A percentile compares a stretch with the other conserved stretches of the same genome.
phyloP scores from a whole-genome alignment of 148 eudicot species.

The Mesembryanthemum crystallinum region DNA sequence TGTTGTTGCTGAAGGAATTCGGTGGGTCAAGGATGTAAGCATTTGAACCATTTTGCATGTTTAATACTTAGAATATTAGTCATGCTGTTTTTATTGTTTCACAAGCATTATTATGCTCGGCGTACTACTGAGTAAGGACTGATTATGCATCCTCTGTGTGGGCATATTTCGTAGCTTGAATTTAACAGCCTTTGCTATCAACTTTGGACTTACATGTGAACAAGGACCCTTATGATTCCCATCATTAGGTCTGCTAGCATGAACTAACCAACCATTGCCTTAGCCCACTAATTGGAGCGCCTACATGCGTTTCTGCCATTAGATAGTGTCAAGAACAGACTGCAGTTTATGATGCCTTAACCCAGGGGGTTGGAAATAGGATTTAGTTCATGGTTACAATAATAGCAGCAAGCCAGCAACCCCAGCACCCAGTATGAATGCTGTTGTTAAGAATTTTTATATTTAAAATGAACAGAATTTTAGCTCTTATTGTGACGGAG shows the following conservation, averaged over 20 bases:
- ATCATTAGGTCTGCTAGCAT: background rate
- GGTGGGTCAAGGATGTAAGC: slow-evolving; percentile 89
- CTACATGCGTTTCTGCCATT: background rate
- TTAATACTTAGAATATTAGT: slow-evolving; percentile 9
- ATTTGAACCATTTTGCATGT: slow-evolving; percentile 7
- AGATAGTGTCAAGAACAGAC: background rate
- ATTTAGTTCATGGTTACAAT: background rate
- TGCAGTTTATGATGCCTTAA: background rate
- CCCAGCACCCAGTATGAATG: no score
- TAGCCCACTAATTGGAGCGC: background rate
- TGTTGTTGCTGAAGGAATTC: slow-evolving; percentile 73
- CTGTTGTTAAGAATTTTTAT: no score
- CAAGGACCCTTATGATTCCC: background rate
- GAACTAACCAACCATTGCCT: background rate
- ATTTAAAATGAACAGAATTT: no score
- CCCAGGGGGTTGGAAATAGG: background rate
- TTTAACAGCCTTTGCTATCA: background rate
- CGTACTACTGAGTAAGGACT: background rate
- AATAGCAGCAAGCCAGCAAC: background rate
- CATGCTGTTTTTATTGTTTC: background rate
- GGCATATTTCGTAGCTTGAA: background rate
- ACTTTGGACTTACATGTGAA: background rate
- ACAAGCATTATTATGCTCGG: background rate
- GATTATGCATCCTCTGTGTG: background rate
- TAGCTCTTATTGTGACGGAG: no score